Percentiles rank a stretch among this genome's conserved stretches.
Evolutionary conservation across 2,329 filamentous ascomycete species (phyloP).

Genomic region (Fusarium guadeloupense): DNA sequence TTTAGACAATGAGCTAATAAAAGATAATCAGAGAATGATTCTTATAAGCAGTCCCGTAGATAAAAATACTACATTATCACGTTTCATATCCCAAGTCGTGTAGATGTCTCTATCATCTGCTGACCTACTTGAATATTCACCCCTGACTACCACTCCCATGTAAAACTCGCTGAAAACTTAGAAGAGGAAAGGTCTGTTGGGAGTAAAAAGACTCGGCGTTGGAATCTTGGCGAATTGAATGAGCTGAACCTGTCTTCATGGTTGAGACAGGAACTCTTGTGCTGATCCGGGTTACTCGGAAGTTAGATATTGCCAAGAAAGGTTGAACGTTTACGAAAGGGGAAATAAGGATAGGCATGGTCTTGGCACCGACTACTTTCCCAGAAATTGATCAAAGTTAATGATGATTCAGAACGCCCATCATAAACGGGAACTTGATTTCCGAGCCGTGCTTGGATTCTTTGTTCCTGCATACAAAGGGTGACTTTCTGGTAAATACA

Average conservation of each 20-base stretch:
- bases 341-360: not conserved
- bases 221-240: rapidly evolving
- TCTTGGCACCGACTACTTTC: not conserved
- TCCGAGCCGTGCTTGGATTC: not conserved
- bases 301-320: not conserved
- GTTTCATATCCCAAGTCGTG: too few species aligned
- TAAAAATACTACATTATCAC: too few species aligned
- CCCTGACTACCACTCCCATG: too few species aligned
- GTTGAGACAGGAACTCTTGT: not conserved
- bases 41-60: too few species aligned
- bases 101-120: too few species aligned
- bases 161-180: too few species aligned
- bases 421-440: not conserved
- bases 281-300: constrained; percentile 18
- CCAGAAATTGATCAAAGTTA: rapidly evolving
- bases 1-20: too few species aligned
- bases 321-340: not conserved
- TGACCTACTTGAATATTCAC: too few species aligned
- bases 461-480: too few species aligned
- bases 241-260: not conserved
- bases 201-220: not conserved
- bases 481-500: too few species aligned
- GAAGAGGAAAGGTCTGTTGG: too few species aligned
- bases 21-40: too few species aligned
- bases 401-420: not conserved